Conservation (phyloP, 306 rosid species). For the Mimosa bimucronata region DNA sequence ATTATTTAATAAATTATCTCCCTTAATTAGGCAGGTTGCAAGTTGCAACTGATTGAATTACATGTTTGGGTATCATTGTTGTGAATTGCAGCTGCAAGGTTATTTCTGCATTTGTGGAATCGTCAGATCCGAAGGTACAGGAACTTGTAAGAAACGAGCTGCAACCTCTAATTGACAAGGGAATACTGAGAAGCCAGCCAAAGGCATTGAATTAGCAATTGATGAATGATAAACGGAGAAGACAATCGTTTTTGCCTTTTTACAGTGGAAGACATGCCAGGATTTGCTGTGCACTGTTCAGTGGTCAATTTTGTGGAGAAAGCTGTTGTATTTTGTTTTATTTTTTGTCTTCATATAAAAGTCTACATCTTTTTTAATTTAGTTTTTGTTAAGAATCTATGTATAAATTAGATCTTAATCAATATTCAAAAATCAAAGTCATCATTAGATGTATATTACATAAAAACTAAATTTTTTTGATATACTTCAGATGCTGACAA, state of each 20-base stretch:
- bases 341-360: background rate
- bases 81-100: conserved; percentile 77
- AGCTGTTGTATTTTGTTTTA: conserved; percentile 34
- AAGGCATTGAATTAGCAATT: conserved; percentile 37
- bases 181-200: conserved; percentile 53
- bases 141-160: conserved; percentile 63
- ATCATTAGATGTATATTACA: too few species aligned
- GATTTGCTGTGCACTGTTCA: conserved; percentile 7
- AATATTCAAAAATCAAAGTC: background rate
- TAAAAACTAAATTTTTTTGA: too few species aligned
- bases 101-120: conserved; percentile 78
- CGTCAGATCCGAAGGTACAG: conserved; percentile 58
- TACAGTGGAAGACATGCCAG: background rate
- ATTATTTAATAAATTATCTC: conserved; percentile 1
- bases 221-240: conserved; percentile 29
- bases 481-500: too few species aligned
- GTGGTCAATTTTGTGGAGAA: conserved; percentile 36
- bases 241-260: background rate
- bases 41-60: conserved; percentile 3
- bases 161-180: conserved; percentile 70
- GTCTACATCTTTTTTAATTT: background rate
- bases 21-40: background rate
- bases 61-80: conserved; percentile 26
- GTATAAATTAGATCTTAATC: background rate
- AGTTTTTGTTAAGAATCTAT: background rate